Evolutionary conservation across 441 rosid species (phyloP).

Genomic region (Pelargonium cotyledonis): DNA sequence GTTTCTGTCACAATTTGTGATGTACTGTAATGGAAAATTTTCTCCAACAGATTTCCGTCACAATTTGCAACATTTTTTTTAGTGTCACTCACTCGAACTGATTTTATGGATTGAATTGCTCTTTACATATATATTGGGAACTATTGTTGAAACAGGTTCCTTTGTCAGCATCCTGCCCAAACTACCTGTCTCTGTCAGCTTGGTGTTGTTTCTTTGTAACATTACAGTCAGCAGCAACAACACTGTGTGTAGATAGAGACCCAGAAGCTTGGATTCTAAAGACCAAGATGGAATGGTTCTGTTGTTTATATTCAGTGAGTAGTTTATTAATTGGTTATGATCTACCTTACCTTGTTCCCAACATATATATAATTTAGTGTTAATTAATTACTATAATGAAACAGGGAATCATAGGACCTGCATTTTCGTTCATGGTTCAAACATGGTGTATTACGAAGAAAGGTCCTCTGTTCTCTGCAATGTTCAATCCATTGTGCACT

Average conservation of each 20-base stretch:
- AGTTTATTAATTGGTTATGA: too few species aligned
- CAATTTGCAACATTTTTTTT: too few species aligned
- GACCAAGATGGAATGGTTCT: conserved; percentile 35
- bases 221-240: conserved; percentile 37
- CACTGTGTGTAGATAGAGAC: conserved; percentile 36
- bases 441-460: conserved; percentile 53
- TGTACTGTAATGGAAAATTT: too few species aligned
- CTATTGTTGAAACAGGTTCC: too few species aligned
- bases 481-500: conserved; percentile 56
- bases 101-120: too few species aligned
- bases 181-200: conserved; percentile 45
- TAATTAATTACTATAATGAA: too few species aligned
- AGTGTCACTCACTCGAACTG: too few species aligned
- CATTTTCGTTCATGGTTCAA: conserved; percentile 44
- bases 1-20: too few species aligned
- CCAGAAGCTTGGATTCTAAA: conserved; percentile 35
- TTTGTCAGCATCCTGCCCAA: conserved; percentile 36
- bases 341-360: too few species aligned
- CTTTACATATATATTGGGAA: too few species aligned
- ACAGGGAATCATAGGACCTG: conserved; percentile 30
- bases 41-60: too few species aligned
- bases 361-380: too few species aligned
- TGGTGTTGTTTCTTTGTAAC: conserved; percentile 57
- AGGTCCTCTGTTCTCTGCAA: conserved; percentile 60
- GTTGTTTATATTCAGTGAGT: conserved; percentile 40